Base-by-base conservation (phyloP, 495 filamentous ascomycete species). In the Tuber borchii region DNA sequence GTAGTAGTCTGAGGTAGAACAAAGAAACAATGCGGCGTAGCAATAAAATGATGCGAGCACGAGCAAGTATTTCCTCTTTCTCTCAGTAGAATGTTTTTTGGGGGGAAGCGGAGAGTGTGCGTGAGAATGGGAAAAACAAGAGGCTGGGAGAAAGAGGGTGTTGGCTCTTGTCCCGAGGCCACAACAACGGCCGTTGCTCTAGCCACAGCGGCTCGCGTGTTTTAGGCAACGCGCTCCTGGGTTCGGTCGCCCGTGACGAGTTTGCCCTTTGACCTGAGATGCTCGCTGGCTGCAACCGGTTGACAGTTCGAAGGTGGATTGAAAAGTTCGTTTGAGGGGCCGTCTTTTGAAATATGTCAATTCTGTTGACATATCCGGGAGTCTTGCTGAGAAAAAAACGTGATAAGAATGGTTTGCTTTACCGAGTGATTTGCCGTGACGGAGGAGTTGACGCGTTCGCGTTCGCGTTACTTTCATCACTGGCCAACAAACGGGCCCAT, bases 21-120 rank as follows among this genome's bases (percentile, higher is more conserved):
- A 71, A 44, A 44, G 45, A 46, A 43, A 69, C 73, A 71, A 75
- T 78, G 76, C 72, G 72, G 26, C 45, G 69, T 43, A 76, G 70
- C 65, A 8, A 68, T 61, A 69, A 73, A 61, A n/a, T 44, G 43
- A 40, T 44, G 39, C 22, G 70, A 40, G 69, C 34, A 26, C 69
- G 16, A 56, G 72, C 70, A 71, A 40, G 48, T 73, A 19, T 39
- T 34, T 9, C 34, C 8, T 39, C 16, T 65, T 65, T 65, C 26
- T 65, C 19, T 65, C 26, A 26, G 26, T 17, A 65, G 56, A 65
- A 34, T 34, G 14, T 14, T 65, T 16, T 16, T 39, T 10, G 26
- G 71, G 37, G 72, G 72, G 42, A 45, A 78, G 69, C 14, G 40
- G 40, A 76, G 26, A 73, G 45, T 72, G 26, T 31, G 65, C 68